Base-by-base conservation (phyloP, 1,284 basidiomycete genomes). In the Ceratobasidium sp. region DNA sequence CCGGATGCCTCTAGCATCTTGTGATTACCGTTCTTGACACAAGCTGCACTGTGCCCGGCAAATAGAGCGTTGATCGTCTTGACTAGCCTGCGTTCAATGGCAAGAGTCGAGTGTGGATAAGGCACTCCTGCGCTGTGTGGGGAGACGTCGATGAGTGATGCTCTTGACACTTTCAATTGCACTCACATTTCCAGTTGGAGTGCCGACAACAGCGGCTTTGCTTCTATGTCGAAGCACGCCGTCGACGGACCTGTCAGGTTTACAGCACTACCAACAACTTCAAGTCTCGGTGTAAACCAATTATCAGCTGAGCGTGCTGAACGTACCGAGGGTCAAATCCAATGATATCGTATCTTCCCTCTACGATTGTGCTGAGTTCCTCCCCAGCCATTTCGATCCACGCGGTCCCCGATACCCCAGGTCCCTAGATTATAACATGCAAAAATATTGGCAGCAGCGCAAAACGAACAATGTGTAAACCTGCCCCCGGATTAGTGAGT, bases 261-360 rank as follows among this genome's bases (percentile, higher is more conserved):
- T 3, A 73, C 71, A 27, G 43, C 69, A 7, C 69, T 72, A 24
- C 0, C n/a, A 58, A n/a, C n/a, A n/a, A 27, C 9, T 51, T 41
- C 16, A 1, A 22, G 34, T 1, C 4, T 13, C 8, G 41, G 6
- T 39, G 2, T 48, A 7, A 54, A 24, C 9, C 14, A 24, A 16
- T 1, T 24, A 19, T 16, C 2, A 31, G 8, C 14, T 39, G 77
- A 34, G 48, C 54, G 78, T n/a, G 37, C 79, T 65, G 6, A 24
- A 34, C 59, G 0, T 43, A 73, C 71, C 71, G 58, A 53, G 71
- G 59, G 27, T 73, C 71, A 27, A 73, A 73, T 5, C 71, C 61
- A 43, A 73, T 73, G 22, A 73, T 73, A 54, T 73, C 77, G 68
- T 78, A 80, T 41, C 61, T 58, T 48, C 76, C 79, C 9, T 76